Evolutionary conservation across 2,329 filamentous ascomycete genomes (phyloP).

Genomic region (Nothophaeocryptopus gaeumannii): DNA sequence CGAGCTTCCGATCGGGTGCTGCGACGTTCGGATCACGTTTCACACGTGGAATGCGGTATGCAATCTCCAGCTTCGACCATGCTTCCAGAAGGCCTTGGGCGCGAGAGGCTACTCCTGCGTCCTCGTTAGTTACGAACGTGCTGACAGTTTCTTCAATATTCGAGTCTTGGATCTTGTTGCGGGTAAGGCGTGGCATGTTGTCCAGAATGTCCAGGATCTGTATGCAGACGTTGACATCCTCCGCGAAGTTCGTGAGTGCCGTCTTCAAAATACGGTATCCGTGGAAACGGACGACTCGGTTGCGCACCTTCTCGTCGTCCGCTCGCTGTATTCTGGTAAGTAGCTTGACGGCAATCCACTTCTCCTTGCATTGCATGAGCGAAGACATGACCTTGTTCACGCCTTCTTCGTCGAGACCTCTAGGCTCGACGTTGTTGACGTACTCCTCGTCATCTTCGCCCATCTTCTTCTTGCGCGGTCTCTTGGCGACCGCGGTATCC

Average conservation of each 20-base stretch:
- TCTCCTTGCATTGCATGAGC: slow-evolving; percentile 96
- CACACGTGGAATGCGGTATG: slow-evolving; percentile 88
- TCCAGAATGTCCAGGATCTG: slow-evolving; percentile 89
- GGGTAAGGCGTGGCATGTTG: slow-evolving; percentile 82
- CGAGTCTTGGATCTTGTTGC: slow-evolving; percentile 95
- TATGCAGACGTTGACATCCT: slow-evolving; percentile 84
- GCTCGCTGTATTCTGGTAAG: slow-evolving; percentile 83
- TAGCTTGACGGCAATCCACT: slow-evolving; percentile 97
- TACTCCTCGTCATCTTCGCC: slow-evolving; percentile 94
- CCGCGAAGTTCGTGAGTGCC: slow-evolving; percentile 76
- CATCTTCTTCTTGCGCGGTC: slow-evolving; percentile 85
- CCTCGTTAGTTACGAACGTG: slow-evolving; percentile 61
- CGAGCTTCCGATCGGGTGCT: slow-evolving; percentile 54
- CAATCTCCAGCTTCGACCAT: slow-evolving; percentile 87
- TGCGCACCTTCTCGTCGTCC: slow-evolving; percentile 80
- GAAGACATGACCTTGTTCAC: slow-evolving; percentile 95
- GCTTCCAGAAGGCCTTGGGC: slow-evolving; percentile 70
- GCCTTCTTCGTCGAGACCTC: slow-evolving; percentile 73
- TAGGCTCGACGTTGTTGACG: slow-evolving; percentile 80
- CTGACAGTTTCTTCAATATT: slow-evolving; percentile 85
- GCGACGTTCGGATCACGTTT: slow-evolving; percentile 69
- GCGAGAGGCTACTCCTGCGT: slow-evolving; percentile 67
- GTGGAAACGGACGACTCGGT: slow-evolving; percentile 91
- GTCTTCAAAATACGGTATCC: slow-evolving; percentile 93
- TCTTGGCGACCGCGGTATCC: slow-evolving; percentile 87